Conservation (phyloP, 2,329 filamentous ascomycete species). For the Endocalyx cinctus region DNA sequence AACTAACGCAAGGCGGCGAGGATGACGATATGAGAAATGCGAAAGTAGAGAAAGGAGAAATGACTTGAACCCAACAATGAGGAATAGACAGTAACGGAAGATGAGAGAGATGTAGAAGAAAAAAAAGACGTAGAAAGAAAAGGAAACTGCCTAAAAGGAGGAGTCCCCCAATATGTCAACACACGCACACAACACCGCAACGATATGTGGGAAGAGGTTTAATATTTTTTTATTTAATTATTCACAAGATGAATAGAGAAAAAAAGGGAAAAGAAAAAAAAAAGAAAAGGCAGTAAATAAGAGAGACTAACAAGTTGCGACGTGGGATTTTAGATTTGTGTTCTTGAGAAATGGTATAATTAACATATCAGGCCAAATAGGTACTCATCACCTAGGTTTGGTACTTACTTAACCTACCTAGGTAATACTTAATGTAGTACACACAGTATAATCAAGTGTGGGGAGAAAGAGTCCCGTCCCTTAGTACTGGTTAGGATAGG, state of each 20-base stretch:
- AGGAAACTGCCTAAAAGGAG: conserved; percentile 38
- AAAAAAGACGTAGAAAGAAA: conserved; percentile 25
- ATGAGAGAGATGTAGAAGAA: conserved; percentile 11
- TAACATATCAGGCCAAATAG: too few species aligned
- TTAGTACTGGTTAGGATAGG: too few species aligned
- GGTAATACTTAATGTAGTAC: too few species aligned
- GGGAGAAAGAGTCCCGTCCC: too few species aligned
- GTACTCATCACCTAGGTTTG: too few species aligned
- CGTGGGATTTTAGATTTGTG: too few species aligned
- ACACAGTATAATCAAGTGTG: too few species aligned
- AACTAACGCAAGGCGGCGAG: conserved; percentile 14
- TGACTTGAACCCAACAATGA: neutral
- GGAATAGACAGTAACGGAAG: conserved; percentile 16
- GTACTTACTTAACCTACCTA: too few species aligned
- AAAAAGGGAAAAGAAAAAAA: conserved; percentile 23
- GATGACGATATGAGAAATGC: conserved; percentile 23
- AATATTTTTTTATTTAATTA: conserved; percentile 30
- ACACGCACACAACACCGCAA: conserved; percentile 34
- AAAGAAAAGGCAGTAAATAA: conserved; percentile 18
- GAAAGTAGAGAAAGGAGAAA: neutral
- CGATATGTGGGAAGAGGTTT: conserved; percentile 31
- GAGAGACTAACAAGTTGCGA: neutral
- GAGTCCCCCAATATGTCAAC: conserved; percentile 34
- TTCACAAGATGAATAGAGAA: conserved; percentile 29
- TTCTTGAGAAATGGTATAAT: too few species aligned